These are phyloP conservation scores for Remersonia thermophila DNA, from an alignment of 2,329 filamentous ascomycete species.

Conservation along the genomic window DNA sequence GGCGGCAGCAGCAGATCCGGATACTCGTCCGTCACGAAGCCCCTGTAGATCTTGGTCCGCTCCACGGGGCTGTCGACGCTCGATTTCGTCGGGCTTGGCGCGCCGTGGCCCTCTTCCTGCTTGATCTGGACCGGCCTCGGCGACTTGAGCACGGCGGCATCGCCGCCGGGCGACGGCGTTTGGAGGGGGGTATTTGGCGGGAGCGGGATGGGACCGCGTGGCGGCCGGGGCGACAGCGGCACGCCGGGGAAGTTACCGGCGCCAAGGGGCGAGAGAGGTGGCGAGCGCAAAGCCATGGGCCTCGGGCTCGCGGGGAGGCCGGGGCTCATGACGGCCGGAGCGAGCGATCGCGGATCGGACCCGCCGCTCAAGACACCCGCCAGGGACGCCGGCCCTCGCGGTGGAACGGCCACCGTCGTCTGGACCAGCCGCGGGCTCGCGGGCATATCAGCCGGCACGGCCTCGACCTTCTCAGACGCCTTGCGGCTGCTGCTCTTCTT, in stretches of 20 bases:
- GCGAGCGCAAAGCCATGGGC: constrained; percentile 43
- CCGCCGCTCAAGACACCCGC: constrained; percentile 37
- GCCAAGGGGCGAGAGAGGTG: constrained; percentile 57
- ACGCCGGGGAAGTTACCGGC: constrained; percentile 12
- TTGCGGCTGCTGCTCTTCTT: constrained; percentile 41
- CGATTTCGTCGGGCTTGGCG: constrained; percentile 21
- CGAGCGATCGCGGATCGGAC: constrained; percentile 16
- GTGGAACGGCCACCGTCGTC: constrained; percentile 21
- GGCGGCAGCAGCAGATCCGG: constrained; percentile 77
- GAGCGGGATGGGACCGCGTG: constrained; percentile 60
- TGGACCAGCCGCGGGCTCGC: constrained; percentile 26
- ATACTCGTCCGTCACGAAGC: constrained; percentile 73
- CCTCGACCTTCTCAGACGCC: constrained; percentile 30
- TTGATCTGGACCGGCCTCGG: constrained; percentile 29
- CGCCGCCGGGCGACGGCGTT: constrained; percentile 38
- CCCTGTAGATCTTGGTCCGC: constrained; percentile 53
- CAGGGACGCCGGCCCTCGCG: constrained; percentile 34
- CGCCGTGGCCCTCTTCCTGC: constrained; percentile 23
- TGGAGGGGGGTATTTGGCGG: constrained; percentile 57
- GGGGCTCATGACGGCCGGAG: constrained; percentile 41
- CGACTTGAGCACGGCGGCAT: constrained; percentile 26
- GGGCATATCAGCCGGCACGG: constrained; percentile 24
- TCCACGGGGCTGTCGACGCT: constrained; percentile 29
- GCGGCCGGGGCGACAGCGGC: constrained; percentile 56
- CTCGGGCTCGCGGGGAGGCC: constrained; percentile 49